Conservation (phyloP, 495 filamentous ascomycete genomes). For the Tuber umbilicatum region DNA sequence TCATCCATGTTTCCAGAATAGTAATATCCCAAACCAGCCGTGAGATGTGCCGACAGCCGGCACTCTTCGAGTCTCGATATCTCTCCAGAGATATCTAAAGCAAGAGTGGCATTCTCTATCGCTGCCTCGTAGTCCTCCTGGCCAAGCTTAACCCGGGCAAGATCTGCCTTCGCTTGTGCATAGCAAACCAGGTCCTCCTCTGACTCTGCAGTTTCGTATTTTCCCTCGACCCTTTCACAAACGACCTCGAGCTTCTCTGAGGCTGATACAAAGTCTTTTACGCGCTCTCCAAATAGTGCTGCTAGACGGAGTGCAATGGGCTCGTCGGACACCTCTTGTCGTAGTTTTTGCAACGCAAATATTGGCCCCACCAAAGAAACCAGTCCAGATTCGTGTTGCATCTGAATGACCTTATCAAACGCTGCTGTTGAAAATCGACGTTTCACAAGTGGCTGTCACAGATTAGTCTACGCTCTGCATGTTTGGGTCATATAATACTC, state of each 20-base stretch:
- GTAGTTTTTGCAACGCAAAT: slow-evolving; percentile 79
- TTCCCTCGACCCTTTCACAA: slow-evolving; percentile 62
- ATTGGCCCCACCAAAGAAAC: slow-evolving; percentile 64
- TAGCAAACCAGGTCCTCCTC: slow-evolving; percentile 62
- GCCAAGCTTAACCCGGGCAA: slow-evolving; percentile 71
- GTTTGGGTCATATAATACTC: background rate
- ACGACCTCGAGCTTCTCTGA: slow-evolving; percentile 57
- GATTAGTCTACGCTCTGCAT: slow-evolving; percentile 8
- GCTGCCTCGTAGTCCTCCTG: slow-evolving; percentile 57
- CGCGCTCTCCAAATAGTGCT: slow-evolving; percentile 73
- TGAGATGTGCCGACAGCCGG: slow-evolving; percentile 77
- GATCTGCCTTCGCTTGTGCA: slow-evolving; percentile 78
- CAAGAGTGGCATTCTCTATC: slow-evolving; percentile 63
- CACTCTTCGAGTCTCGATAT: slow-evolving; percentile 55
- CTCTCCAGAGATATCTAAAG: slow-evolving; percentile 64
- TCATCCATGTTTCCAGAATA: slow-evolving; percentile 56
- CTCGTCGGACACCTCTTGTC: slow-evolving; percentile 58
- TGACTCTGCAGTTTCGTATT: slow-evolving; percentile 79
- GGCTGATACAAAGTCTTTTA: slow-evolving; percentile 59
- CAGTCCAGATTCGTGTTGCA: slow-evolving; percentile 41
- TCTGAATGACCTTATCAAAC: slow-evolving; percentile 62
- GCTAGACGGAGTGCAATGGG: slow-evolving; percentile 68
- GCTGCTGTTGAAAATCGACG: slow-evolving; percentile 67
- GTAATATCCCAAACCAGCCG: slow-evolving; percentile 74
- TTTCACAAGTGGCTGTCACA: slow-evolving; percentile 51